Conservation (phyloP, 306 rosid genomes). For the Hippophae tibetana region DNA sequence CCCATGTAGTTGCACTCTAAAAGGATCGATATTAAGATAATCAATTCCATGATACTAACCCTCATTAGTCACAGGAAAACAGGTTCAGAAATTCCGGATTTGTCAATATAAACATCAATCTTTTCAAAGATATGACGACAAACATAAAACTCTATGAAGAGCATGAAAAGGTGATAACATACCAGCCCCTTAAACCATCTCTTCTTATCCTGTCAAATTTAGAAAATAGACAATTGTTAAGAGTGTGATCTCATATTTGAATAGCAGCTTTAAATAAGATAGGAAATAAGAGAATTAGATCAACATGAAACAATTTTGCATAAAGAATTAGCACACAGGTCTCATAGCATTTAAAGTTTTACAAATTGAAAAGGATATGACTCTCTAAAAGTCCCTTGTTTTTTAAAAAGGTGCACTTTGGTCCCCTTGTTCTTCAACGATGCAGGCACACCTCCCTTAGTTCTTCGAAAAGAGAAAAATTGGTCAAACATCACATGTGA, state of each 20-base stretch:
- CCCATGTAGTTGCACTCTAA: too few relatives aligned
- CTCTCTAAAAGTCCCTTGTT: too few relatives aligned
- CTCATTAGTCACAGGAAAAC: neutral
- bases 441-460: too few relatives aligned
- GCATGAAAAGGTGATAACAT: neutral
- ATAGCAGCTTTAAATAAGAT: neutral
- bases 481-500: too few relatives aligned
- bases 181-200: constrained; percentile 55
- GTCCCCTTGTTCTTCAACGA: too few relatives aligned
- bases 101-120: neutral
- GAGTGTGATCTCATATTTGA: constrained; percentile 14
- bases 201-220: constrained; percentile 64
- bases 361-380: too few relatives aligned
- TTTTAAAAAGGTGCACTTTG: too few relatives aligned
- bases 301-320: neutral
- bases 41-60: too few relatives aligned
- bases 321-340: too few relatives aligned
- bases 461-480: too few relatives aligned
- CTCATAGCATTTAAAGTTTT: too few relatives aligned
- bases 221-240: constrained; percentile 21
- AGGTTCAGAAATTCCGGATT: neutral
- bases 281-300: neutral
- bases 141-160: constrained; percentile 5
- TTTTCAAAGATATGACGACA: constrained; percentile 3
- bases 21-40: neutral